Percentiles rank a stretch among this genome's conserved stretches.
phyloP scores from a whole-genome alignment of 305 asterid genomes.

The Petunia hybrid region DNA sequence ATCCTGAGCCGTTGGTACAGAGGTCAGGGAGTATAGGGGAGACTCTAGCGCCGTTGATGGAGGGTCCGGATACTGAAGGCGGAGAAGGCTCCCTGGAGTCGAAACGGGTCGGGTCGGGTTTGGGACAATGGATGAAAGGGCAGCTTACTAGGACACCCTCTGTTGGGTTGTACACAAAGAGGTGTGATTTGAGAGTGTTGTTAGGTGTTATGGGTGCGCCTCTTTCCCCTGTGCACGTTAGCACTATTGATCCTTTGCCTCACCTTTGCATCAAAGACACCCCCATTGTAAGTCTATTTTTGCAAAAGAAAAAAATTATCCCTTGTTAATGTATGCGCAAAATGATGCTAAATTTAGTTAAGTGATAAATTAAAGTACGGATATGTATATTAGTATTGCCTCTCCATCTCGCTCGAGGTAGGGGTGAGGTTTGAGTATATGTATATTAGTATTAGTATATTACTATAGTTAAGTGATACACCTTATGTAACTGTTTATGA shows the following conservation, averaged over 20 bases:
- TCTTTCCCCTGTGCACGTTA: conserved; percentile 74
- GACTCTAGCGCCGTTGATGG: conserved; percentile 38
- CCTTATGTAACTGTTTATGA: too few relatives aligned
- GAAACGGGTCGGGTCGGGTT: conserved; percentile 31
- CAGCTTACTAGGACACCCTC: conserved; percentile 32
- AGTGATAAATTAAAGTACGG: too few relatives aligned
- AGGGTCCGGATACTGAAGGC: conserved; percentile 39
- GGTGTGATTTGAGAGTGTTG: conserved; percentile 54
- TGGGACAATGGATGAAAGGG: conserved; percentile 34
- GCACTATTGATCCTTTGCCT: conserved; percentile 64
- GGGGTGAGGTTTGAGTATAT: too few relatives aligned
- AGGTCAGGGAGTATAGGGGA: conserved; percentile 36
- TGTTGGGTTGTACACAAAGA: not conserved
- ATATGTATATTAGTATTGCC: too few relatives aligned
- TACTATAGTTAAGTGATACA: too few relatives aligned
- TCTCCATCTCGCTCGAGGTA: too few relatives aligned
- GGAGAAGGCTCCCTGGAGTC: conserved; percentile 1
- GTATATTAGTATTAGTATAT: too few relatives aligned
- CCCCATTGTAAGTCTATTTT: conserved; percentile 58
- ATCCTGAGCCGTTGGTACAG: conserved; percentile 14
- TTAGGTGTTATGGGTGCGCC: conserved; percentile 87
- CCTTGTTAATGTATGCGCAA: too few relatives aligned
- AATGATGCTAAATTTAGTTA: too few relatives aligned
- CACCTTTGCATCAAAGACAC: conserved; percentile 70
- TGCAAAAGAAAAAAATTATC: too few relatives aligned